These are phyloP conservation scores for Penicillium aurantiogriseum DNA, from an alignment of 2,329 filamentous ascomycete genomes.

Conservation along the genomic window DNA sequence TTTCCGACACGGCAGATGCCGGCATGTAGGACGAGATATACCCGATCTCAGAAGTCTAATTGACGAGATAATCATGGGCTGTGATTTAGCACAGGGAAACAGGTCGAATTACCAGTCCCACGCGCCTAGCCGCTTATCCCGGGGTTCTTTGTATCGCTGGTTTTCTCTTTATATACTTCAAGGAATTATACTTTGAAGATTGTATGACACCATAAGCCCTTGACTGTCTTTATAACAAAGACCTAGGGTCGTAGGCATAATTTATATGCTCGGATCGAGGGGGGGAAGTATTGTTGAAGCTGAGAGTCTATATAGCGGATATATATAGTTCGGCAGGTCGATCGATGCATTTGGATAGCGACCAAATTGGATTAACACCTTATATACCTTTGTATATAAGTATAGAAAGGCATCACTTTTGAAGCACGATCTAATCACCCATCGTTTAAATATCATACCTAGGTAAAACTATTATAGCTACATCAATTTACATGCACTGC, in stretches of 20 bases:
- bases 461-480: neutral
- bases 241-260: neutral
- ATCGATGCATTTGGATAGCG: neutral
- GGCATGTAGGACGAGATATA: neutral
- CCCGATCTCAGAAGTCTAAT: neutral
- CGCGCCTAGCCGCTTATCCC: slow-evolving; percentile 1
- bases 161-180: neutral
- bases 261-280: neutral
- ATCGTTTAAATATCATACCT: neutral
- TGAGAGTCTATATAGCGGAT: neutral
- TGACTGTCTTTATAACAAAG: neutral
- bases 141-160: neutral
- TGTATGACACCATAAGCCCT: neutral
- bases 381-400: neutral
- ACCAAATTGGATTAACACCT: neutral
- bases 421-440: neutral
- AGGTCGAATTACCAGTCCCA: neutral
- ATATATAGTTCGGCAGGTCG: neutral
- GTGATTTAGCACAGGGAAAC: neutral
- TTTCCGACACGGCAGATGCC: neutral
- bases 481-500: slow-evolving; percentile 5
- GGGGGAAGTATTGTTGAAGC: too few relatives aligned
- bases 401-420: too few relatives aligned
- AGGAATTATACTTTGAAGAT: neutral
- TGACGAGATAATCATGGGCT: neutral